Evolutionary conservation across 371 early-diverging fungal species (phyloP).

Genomic region (Saksenaea vasiformis): DNA sequence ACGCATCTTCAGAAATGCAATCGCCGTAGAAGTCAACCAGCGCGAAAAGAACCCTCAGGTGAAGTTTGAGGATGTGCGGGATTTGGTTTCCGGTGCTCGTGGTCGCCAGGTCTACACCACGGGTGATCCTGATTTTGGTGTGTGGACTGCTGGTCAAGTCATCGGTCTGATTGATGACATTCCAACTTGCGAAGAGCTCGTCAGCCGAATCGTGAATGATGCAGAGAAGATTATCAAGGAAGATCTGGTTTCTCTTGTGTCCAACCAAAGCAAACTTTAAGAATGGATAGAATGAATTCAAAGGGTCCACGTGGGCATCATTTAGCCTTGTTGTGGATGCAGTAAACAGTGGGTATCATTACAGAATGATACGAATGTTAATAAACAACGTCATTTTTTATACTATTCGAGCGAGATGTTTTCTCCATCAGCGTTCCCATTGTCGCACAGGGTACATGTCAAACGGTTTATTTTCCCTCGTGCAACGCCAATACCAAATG

Average conservation of each 20-base stretch:
- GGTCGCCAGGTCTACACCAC: constrained; percentile 71
- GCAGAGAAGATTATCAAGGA: constrained; percentile 51
- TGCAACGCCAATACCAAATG: no score
- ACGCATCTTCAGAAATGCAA: constrained; percentile 74
- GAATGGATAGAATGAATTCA: not conserved
- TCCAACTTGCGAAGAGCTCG: constrained; percentile 71
- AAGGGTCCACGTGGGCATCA: not conserved
- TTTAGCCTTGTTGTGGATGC: not conserved
- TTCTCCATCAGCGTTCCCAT: no score
- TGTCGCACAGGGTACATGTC: no score
- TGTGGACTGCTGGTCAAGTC: constrained; percentile 82
- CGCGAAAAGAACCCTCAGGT: constrained; percentile 64
- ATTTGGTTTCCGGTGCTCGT: constrained; percentile 70
- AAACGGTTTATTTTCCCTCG: no score
- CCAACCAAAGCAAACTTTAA: not conserved
- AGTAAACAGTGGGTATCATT: not conserved
- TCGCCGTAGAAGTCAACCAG: constrained; percentile 68
- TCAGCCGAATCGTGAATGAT: constrained; percentile 58
- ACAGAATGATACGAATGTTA: no score
- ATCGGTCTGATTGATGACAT: constrained; percentile 76
- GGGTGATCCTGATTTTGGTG: constrained; percentile 73
- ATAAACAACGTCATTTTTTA: no score
- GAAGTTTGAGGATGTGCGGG: constrained; percentile 67
- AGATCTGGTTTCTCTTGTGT: constrained; percentile 20
- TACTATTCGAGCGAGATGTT: no score